Evolutionary conservation across 176 grass and related monocot genomes (phyloP).

Genomic region (Triticum monococcum): DNA sequence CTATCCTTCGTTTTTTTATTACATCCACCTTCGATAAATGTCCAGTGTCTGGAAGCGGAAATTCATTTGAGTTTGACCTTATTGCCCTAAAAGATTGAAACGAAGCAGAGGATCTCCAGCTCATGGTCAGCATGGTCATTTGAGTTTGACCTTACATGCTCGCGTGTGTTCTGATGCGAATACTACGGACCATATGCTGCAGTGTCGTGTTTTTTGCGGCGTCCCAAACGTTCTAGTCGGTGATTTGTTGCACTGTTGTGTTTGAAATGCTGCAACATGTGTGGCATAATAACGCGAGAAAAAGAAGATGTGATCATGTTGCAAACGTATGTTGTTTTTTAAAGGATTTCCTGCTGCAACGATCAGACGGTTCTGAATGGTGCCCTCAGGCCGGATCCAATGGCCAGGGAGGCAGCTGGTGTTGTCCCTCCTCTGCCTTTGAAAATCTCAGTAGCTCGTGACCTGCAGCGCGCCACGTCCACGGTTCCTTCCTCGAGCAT

Average conservation of each 20-base stretch:
- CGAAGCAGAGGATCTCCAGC: background rate
- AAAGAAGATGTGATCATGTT: no score
- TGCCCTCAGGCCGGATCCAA: background rate
- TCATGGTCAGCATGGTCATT: no score
- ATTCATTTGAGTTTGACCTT: background rate
- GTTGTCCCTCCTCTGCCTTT: no score
- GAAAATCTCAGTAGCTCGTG: background rate
- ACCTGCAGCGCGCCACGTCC: slow-evolving; percentile 1
- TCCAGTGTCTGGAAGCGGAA: background rate
- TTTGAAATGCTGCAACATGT: no score
- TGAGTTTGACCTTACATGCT: no score
- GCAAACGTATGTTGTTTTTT: background rate
- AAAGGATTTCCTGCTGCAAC: background rate
- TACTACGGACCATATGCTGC: no score
- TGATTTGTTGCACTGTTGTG: no score
- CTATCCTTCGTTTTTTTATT: background rate
- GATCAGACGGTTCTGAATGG: background rate
- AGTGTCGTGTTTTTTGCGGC: no score
- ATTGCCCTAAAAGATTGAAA: background rate
- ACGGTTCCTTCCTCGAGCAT: background rate
- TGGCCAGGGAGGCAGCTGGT: no score
- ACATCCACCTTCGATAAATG: background rate
- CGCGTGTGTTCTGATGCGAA: no score
- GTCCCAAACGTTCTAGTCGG: no score
- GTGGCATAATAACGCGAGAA: no score